A percentile compares a stretch with the other conserved stretches of the same genome.
Evolutionary conservation across 441 rosid genomes (phyloP).

Genomic region (Populus tomentosa): DNA sequence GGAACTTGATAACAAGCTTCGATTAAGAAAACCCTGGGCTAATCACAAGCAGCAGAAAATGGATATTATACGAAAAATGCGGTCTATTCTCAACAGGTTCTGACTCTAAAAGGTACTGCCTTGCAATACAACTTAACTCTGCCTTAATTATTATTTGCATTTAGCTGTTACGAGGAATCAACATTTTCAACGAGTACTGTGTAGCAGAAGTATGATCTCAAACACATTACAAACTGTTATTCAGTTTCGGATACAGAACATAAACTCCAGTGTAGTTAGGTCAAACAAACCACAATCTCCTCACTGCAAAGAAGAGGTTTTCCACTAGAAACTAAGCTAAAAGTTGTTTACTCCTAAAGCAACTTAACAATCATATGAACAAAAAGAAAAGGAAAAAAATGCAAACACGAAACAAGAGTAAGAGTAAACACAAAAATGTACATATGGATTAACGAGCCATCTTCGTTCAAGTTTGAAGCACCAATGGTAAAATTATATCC

Average conservation of each 20-base stretch:
- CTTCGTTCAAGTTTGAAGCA: not conserved
- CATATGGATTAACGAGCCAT: conserved; percentile 33
- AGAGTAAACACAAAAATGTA: conserved; percentile 28
- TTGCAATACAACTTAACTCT: not conserved
- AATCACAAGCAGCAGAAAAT: too few relatives aligned
- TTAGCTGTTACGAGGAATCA: not conserved
- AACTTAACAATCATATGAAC: conserved; percentile 44
- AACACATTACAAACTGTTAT: conserved; percentile 13
- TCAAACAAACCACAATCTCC: conserved; percentile 33
- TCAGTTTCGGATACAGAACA: conserved; percentile 16
- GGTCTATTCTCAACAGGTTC: too few relatives aligned
- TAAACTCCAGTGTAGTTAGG: conserved; percentile 29
- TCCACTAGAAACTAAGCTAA: conserved; percentile 24
- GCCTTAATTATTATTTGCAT: not conserved
- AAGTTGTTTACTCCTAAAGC: conserved; percentile 32
- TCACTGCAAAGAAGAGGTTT: conserved; percentile 31
- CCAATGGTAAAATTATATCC: conserved; percentile 2
- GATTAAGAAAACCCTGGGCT: too few relatives aligned
- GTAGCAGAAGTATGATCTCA: not conserved
- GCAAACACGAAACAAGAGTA: conserved; percentile 8
- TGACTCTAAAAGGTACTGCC: not conserved
- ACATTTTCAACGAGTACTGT: not conserved
- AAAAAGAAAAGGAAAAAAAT: conserved; percentile 8
- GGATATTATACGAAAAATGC: too few relatives aligned
- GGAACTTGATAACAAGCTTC: too few relatives aligned